phyloP scores from a whole-genome alignment of 495 filamentous ascomycete species.

The Lasiosphaeria ovina region DNA sequence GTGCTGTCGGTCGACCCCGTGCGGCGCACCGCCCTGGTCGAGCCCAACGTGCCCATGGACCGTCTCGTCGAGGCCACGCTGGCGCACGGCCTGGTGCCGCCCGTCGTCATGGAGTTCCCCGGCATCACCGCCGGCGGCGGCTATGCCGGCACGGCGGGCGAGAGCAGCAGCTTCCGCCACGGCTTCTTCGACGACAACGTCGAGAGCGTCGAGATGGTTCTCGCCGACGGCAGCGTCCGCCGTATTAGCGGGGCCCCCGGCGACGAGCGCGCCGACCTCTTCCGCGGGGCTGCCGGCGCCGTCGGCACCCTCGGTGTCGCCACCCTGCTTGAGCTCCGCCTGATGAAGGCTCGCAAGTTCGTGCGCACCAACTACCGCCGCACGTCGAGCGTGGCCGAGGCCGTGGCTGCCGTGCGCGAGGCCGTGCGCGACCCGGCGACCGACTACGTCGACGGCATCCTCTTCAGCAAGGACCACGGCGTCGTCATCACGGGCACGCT shows the following conservation, averaged over 20 bases:
- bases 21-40: slow-evolving; percentile 49
- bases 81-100: slow-evolving; percentile 52
- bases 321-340: slow-evolving; percentile 53
- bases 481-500: slow-evolving; percentile 53
- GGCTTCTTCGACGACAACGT: slow-evolving; percentile 60
- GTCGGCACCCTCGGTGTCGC: slow-evolving; percentile 57
- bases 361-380: slow-evolving; percentile 57
- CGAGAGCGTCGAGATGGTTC: slow-evolving; percentile 57
- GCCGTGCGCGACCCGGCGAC: slow-evolving; percentile 28
- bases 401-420: slow-evolving; percentile 33
- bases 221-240: slow-evolving; percentile 54
- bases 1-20: slow-evolving; percentile 42
- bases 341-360: slow-evolving; percentile 53
- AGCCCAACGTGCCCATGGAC: slow-evolving; percentile 68
- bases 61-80: slow-evolving; percentile 53
- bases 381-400: slow-evolving; percentile 42
- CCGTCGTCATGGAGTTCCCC: slow-evolving; percentile 61
- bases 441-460: slow-evolving; percentile 48
- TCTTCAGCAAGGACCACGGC: slow-evolving; percentile 51
- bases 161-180: slow-evolving; percentile 57
- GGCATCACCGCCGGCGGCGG: slow-evolving; percentile 65
- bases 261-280: slow-evolving; percentile 47
- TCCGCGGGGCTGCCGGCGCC: slow-evolving; percentile 54
- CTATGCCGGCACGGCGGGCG: slow-evolving; percentile 59
- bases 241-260: slow-evolving; percentile 22